These are phyloP conservation scores for Yamadazyma pseudoaaseri DNA, from an alignment of 1,139 yeast genomes.

Conservation along the genomic window DNA sequence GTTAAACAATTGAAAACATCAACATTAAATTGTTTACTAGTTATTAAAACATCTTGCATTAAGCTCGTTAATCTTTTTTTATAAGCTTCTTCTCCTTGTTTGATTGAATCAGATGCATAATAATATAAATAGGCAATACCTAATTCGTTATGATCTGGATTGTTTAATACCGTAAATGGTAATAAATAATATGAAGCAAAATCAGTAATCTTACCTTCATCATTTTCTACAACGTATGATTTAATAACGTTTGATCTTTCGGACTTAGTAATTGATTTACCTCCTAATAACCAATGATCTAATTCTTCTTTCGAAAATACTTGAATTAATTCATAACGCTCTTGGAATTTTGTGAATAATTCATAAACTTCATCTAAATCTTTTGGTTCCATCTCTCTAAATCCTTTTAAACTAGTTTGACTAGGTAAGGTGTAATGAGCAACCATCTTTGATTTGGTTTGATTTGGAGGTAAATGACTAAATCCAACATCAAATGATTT, in stretches of 20 bases:
- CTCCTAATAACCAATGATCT: slow-evolving; percentile 76
- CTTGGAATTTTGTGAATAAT: slow-evolving; percentile 61
- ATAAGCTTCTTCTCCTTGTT: slow-evolving; percentile 35
- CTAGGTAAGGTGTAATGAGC: slow-evolving; percentile 74
- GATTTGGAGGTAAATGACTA: slow-evolving; percentile 70
- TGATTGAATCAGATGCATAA: slow-evolving; percentile 70
- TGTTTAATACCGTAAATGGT: slow-evolving; percentile 81
- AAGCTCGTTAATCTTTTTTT: slow-evolving; percentile 59
- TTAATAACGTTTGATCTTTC: slow-evolving; percentile 54
- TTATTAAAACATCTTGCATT: slow-evolving; percentile 72
- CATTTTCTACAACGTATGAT: slow-evolving; percentile 79
- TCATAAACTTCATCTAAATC: slow-evolving; percentile 67
- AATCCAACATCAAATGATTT: slow-evolving; percentile 90
- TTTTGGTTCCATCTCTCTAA: slow-evolving; percentile 57
- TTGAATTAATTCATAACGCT: slow-evolving; percentile 72
- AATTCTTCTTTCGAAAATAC: slow-evolving; percentile 69
- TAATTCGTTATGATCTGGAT: slow-evolving; percentile 61
- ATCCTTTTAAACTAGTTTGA: slow-evolving; percentile 53
- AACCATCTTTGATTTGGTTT: slow-evolving; percentile 78
- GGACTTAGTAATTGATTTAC: slow-evolving; percentile 20
- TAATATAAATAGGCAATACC: slow-evolving; percentile 89
- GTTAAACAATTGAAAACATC: slow-evolving; percentile 95
- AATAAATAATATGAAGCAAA: slow-evolving; percentile 85
- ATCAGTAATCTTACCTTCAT: slow-evolving; percentile 72
- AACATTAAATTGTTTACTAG: slow-evolving; percentile 64